These are phyloP conservation scores for Astrothelium subdiscretum DNA, from an alignment of 495 filamentous ascomycete genomes.

Conservation along the genomic window DNA sequence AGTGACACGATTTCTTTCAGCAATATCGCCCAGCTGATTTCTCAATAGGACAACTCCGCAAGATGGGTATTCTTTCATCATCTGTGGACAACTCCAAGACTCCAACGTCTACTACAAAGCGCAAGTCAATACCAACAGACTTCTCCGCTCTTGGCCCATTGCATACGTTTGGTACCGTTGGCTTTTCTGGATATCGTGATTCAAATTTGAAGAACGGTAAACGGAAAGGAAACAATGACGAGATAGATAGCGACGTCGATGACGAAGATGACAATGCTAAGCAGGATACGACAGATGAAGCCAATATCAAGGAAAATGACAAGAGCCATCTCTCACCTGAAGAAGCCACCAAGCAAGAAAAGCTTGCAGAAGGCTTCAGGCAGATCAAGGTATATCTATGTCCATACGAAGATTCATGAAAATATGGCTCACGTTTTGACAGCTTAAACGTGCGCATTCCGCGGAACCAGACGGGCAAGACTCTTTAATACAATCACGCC, in stretches of 20 bases:
- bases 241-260: conserved; percentile 64
- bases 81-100: conserved; percentile 46
- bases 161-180: conserved; percentile 68
- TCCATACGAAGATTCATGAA: conserved; percentile 7
- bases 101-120: conserved; percentile 44
- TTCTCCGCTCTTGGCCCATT: conserved; percentile 77
- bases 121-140: conserved; percentile 66
- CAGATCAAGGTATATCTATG: conserved; percentile 69
- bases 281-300: conserved; percentile 49
- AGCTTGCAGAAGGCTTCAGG: conserved; percentile 80
- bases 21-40: background rate
- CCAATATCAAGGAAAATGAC: conserved; percentile 55
- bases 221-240: conserved; percentile 44
- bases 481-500: conserved; percentile 29
- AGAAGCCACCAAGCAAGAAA: conserved; percentile 70
- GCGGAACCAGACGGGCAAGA: conserved; percentile 54
- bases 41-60: conserved; percentile 67
- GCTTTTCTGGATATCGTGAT: conserved; percentile 86
- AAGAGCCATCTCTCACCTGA: conserved; percentile 53
- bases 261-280: conserved; percentile 40
- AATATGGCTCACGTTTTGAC: conserved; percentile 7
- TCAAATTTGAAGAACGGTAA: conserved; percentile 42
- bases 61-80: conserved; percentile 74
- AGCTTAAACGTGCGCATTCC: conserved; percentile 95
- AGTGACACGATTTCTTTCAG: conserved; percentile 31